Percentiles rank a stretch among this genome's conserved stretches.
These are phyloP conservation scores for Sporothrix globosa DNA, from an alignment of 2,329 filamentous ascomycete species.

Conservation along the genomic window DNA sequence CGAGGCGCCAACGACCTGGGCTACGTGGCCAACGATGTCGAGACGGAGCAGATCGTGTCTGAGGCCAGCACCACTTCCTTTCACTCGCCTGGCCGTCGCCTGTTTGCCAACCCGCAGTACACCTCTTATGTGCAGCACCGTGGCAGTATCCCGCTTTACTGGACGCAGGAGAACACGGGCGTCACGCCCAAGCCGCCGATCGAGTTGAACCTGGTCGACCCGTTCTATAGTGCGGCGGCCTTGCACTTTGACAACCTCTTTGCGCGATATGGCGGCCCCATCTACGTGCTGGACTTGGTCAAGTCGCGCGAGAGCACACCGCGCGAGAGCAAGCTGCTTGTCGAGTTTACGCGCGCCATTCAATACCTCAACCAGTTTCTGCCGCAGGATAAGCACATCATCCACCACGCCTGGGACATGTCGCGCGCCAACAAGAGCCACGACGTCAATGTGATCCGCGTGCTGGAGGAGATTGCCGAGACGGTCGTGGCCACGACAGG, in stretches of 20 bases:
- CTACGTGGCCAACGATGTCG: constrained; percentile 97
- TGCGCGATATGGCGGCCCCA: constrained; percentile 85
- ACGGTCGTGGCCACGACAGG: constrained; percentile 83
- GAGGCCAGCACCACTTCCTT: constrained; percentile 95
- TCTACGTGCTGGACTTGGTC: constrained; percentile 90
- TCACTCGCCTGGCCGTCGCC: constrained; percentile 80
- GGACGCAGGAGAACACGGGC: constrained; percentile 94
- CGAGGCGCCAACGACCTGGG: constrained; percentile 91
- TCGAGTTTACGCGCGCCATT: constrained; percentile 85
- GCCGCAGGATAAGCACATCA: constrained; percentile 79
- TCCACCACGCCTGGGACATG: constrained; percentile 98
- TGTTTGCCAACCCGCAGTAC: constrained; percentile 87
- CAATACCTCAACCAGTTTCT: constrained; percentile 94
- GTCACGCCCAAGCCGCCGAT: constrained; percentile 97
- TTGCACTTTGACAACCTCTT: constrained; percentile 96
- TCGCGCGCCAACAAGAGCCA: constrained; percentile 89
- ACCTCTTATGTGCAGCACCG: constrained; percentile 97
- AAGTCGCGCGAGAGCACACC: constrained; percentile 86
- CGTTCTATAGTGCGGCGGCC: constrained; percentile 90
- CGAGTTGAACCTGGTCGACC: constrained; percentile 91
- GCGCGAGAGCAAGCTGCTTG: constrained; percentile 85
- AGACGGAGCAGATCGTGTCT: constrained; percentile 97
- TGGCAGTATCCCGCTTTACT: constrained; percentile 94
- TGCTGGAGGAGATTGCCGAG: constrained; percentile 85
- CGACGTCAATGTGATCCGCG: constrained; percentile 92